A percentile compares a stretch with the other conserved stretches of the same genome.
These are phyloP conservation scores for Leucocoprinus leucothites DNA, from an alignment of 768 basidiomycete species.

Conservation along the genomic window DNA sequence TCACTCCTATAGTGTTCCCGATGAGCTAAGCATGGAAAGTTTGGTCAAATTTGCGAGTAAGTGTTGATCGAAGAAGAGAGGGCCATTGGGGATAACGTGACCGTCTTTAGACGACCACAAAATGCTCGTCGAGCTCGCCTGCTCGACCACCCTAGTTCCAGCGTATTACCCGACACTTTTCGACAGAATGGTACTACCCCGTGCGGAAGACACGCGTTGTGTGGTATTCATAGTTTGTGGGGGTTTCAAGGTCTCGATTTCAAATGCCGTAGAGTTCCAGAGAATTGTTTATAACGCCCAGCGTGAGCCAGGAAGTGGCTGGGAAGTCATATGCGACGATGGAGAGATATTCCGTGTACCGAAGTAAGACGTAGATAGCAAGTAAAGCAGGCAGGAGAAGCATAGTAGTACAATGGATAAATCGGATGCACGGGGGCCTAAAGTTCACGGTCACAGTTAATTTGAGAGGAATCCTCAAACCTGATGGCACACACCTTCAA, in stretches of 20 bases:
- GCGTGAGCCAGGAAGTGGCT: conserved; percentile 20
- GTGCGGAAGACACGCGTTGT: conserved; percentile 21
- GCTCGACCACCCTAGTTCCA: conserved; percentile 64
- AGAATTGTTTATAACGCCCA: conserved; percentile 33
- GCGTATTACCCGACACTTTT: conserved; percentile 62
- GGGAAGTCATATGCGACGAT: conserved; percentile 39
- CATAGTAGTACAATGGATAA: background rate
- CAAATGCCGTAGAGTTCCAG: conserved; percentile 49
- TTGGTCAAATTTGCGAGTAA: conserved; percentile 56
- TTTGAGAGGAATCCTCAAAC: background rate
- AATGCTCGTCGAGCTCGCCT: conserved; percentile 70
- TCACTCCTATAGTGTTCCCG: conserved; percentile 58
- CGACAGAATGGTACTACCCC: conserved; percentile 42
- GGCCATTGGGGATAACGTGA: conserved; percentile 2
- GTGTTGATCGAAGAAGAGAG: conserved; percentile 13
- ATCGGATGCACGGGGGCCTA: background rate
- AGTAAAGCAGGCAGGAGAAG: background rate
- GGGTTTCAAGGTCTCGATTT: conserved; percentile 63
- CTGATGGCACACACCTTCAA: conserved; percentile 1
- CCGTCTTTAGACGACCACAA: conserved; percentile 64
- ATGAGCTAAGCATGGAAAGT: conserved; percentile 67
- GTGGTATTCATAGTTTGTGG: conserved; percentile 72
- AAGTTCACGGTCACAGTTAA: background rate
- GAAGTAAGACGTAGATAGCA: conserved; percentile 10
- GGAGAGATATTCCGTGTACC: conserved; percentile 31